Conservation (phyloP, 164 flowering plant species). For the Magnolia sinica region DNA sequence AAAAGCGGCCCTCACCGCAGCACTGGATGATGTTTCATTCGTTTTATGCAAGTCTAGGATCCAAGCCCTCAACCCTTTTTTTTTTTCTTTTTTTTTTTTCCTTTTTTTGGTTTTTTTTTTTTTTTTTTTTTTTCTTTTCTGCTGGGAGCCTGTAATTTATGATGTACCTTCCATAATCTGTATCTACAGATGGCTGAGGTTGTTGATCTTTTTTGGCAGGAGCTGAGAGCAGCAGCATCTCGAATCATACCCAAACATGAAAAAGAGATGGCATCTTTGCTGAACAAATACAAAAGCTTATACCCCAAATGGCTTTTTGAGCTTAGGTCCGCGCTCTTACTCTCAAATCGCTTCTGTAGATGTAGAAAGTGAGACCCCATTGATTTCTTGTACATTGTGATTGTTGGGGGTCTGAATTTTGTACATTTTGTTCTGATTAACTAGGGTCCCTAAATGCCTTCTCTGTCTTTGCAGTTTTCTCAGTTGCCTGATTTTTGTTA, state of each 20-base stretch:
- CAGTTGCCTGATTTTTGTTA: neutral
- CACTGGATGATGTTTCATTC: too few species aligned
- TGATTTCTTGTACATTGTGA: neutral
- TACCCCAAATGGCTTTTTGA: constrained; percentile 73
- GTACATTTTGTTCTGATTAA: neutral
- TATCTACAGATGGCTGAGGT: neutral
- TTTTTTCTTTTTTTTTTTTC: too few species aligned
- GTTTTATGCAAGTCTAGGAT: too few species aligned
- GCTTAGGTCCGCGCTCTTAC: constrained; percentile 42
- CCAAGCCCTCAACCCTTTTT: too few species aligned
- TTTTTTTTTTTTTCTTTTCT: neutral
- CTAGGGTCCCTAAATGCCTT: neutral
- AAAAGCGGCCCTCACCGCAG: too few species aligned
- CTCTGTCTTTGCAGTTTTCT: neutral
- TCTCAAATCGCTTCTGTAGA: neutral
- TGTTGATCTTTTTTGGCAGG: constrained; percentile 37
- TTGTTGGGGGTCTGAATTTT: neutral
- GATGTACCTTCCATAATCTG: neutral
- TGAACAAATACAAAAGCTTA: constrained; percentile 47
- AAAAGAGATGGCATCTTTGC: constrained; percentile 51
- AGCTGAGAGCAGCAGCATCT: constrained; percentile 57
- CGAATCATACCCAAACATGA: constrained; percentile 66
- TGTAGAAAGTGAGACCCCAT: neutral
- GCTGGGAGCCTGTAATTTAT: neutral
- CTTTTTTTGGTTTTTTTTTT: too few species aligned